Conservation (phyloP, 495 filamentous ascomycete genomes). For the Echria macrotheca region DNA sequence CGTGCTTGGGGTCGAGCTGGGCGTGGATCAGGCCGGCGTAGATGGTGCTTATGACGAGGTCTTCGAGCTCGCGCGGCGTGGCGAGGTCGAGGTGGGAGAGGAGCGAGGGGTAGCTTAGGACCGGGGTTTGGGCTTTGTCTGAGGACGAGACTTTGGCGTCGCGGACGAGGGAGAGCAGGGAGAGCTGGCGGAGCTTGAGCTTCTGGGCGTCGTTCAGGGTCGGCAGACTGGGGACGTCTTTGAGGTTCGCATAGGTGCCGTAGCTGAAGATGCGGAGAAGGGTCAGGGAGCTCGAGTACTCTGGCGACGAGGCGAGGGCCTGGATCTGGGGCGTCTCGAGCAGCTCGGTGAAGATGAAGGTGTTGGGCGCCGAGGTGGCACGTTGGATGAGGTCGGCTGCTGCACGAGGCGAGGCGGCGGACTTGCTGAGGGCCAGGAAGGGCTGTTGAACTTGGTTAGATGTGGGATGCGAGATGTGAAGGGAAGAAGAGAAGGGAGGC, state of each 20-base stretch:
- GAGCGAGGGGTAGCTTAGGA: slow-evolving; percentile 67
- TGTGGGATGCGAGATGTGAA: not conserved
- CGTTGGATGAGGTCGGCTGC: slow-evolving; percentile 81
- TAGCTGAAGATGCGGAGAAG: slow-evolving; percentile 90
- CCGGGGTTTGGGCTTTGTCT: not conserved
- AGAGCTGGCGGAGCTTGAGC: slow-evolving; percentile 85
- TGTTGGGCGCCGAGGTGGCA: slow-evolving; percentile 81
- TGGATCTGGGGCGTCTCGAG: slow-evolving; percentile 79
- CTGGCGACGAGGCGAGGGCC: slow-evolving; percentile 48
- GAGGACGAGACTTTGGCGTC: slow-evolving; percentile 36
- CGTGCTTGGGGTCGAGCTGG: slow-evolving; percentile 71
- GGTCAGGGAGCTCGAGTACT: slow-evolving; percentile 49
- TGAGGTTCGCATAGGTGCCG: slow-evolving; percentile 79
- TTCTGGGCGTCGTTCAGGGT: slow-evolving; percentile 64
- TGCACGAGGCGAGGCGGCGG: slow-evolving; percentile 75
- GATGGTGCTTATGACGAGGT: slow-evolving; percentile 82
- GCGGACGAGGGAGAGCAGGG: slow-evolving; percentile 70
- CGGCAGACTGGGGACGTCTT: slow-evolving; percentile 51
- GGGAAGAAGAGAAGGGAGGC: not conserved
- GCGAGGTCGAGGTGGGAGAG: slow-evolving; percentile 60
- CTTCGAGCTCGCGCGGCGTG: slow-evolving; percentile 69
- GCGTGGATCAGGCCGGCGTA: slow-evolving; percentile 77
- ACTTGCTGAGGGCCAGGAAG: slow-evolving; percentile 81
- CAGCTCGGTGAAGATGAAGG: slow-evolving; percentile 92
- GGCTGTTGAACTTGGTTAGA: slow-evolving; percentile 45